Base-by-base conservation (phyloP, 495 filamentous ascomycete genomes). In the Aspergillus egyptiacus region DNA sequence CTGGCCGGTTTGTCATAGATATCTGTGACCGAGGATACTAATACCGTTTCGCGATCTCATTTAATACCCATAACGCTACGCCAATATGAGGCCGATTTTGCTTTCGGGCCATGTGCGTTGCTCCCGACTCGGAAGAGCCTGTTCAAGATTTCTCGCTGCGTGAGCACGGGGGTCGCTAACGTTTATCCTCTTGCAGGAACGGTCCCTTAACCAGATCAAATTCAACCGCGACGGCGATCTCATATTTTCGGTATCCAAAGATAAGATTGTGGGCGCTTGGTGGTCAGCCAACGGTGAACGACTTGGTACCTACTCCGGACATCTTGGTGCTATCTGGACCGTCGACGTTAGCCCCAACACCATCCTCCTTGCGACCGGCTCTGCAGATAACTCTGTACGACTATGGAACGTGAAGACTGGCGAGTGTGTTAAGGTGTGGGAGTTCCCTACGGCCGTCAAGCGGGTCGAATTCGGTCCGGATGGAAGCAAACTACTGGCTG, bases 271-370 rank as follows among this genome's bases (percentile, higher is more conserved):
- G 58, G 95, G 91, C 75, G 89, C 80, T 53, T 96, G 91, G 90
- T 96, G 81, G 73, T 81, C 89, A 37, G 87, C 86, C 69, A 96
- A 95, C 71, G 90, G 90, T 71, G 90, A 96, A 76, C 83, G 91
- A 53, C 78, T 97, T 45, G 91, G 91, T 63, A 94, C 91, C 53
- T 99, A 99, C 72, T 81, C 86, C 62, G 93, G 93, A 62, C 93
- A 99, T 76, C 85, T 91, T 64, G 93, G 93, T 68, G 94, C 93
- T 52, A 84, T 99, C 69, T 99, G 93, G 93, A 96, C 91, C 46
- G 87, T 99, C 64, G 94, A 97, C 62, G 86, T 97, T 55, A 89
- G 96, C 76, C 90, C 93, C 54, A 93, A 89, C 60, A 89, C 86
- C 55, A 87, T 87, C 53, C 79, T 97, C 61, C 86, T 97, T 63